Percentiles rank a stretch among this genome's conserved stretches.
Conservation (phyloP, 768 basidiomycete genomes). For the Termitomyces eurrhizus region DNA sequence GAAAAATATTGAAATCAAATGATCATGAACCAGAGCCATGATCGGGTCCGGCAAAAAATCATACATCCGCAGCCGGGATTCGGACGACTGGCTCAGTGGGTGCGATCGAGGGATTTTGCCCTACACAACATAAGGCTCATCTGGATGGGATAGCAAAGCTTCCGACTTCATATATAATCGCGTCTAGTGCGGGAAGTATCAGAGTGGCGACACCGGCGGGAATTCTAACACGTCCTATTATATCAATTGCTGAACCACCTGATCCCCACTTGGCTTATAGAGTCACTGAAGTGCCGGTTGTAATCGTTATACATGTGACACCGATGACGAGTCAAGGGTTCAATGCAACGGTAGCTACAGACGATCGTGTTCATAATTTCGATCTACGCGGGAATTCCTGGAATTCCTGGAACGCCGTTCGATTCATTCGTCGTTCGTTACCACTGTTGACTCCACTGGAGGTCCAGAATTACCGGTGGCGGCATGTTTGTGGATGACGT, state of each 20-base stretch:
- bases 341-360: not conserved
- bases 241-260: not conserved
- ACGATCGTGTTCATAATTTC: not conserved
- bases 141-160: not conserved
- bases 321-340: not conserved
- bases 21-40: not conserved
- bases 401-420: not conserved
- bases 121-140: too few relatives aligned
- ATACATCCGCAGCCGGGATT: not conserved
- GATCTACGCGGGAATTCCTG: constrained; percentile 1
- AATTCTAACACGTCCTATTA: not conserved
- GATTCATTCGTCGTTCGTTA: not conserved
- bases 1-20: not conserved
- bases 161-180: not conserved
- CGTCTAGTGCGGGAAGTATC: not conserved
- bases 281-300: not conserved
- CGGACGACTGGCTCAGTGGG: not conserved
- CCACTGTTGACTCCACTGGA: constrained; percentile 3
- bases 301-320: not conserved
- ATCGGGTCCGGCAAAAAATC: not conserved
- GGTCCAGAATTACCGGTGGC: not conserved
- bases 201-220: not conserved
- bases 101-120: not conserved
- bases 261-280: not conserved
- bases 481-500: not conserved